Percentiles rank a stretch among this genome's conserved stretches.
Evolutionary conservation across 2,329 filamentous ascomycete species (phyloP).

Genomic region (Colletotrichum lupini): DNA sequence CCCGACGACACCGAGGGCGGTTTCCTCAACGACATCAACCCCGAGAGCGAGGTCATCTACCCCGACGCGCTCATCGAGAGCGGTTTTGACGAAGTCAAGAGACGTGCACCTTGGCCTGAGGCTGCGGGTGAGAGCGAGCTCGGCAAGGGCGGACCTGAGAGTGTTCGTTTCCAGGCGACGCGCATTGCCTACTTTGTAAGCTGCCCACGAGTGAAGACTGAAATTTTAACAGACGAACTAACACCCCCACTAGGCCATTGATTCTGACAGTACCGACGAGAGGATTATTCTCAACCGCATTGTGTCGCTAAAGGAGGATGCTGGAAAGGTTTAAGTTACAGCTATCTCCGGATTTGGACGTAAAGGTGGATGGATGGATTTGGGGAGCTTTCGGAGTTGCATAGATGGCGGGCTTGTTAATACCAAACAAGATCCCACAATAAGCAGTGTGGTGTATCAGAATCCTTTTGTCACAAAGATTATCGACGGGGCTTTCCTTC

Average conservation of each 20-base stretch:
- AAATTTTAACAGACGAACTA: not conserved
- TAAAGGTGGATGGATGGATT: not conserved
- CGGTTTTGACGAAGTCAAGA: constrained; percentile 82
- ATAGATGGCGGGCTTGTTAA: constrained; percentile 25
- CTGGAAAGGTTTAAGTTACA: constrained; percentile 64
- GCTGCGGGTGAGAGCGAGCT: constrained; percentile 76
- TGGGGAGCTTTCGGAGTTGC: constrained; percentile 28
- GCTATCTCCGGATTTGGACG: not conserved
- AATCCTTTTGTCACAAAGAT: not conserved
- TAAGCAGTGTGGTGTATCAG: constrained; percentile 11
- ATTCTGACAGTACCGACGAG: constrained; percentile 82
- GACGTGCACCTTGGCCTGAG: constrained; percentile 83
- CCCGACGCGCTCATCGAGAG: constrained; percentile 82
- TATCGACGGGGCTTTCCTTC: not conserved
- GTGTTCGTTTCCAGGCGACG: constrained; percentile 90
- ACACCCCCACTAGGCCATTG: constrained; percentile 66
- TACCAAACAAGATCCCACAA: constrained; percentile 28
- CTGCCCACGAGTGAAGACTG: constrained; percentile 17
- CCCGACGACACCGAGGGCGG: constrained; percentile 82
- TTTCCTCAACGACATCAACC: constrained; percentile 86
- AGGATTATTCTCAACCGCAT: constrained; percentile 91
- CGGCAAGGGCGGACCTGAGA: constrained; percentile 73
- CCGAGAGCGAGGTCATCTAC: constrained; percentile 84
- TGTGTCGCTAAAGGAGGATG: constrained; percentile 89
- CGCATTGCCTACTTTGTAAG: constrained; percentile 85